Evolutionary conservation across 2,329 filamentous ascomycete genomes (phyloP).

Genomic region (Aspergillus phoenicis): DNA sequence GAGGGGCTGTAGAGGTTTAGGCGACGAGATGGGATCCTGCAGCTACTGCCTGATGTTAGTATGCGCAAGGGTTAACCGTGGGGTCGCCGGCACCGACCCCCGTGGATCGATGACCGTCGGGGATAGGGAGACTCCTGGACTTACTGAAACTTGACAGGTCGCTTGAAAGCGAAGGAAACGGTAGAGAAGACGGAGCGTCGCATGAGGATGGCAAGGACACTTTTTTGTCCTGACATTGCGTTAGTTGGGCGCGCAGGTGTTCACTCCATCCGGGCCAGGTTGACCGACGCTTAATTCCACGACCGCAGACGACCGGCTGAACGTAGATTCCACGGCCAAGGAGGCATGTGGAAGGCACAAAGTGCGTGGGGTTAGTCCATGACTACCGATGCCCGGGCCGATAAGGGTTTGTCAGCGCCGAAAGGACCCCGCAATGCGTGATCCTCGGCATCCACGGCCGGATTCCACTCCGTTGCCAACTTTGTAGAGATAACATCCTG

Average conservation of each 20-base stretch:
- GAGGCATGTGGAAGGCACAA: not conserved
- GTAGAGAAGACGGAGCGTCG: not conserved
- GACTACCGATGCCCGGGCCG: slow-evolving; percentile 25
- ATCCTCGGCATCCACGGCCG: not conserved
- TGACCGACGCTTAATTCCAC: slow-evolving; percentile 16
- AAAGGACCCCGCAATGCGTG: slow-evolving; percentile 19
- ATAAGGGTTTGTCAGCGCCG: slow-evolving; percentile 14
- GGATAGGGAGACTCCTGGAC: not conserved
- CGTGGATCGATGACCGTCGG: not conserved
- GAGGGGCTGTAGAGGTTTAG: not conserved
- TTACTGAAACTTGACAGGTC: not conserved
- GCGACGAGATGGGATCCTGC: not conserved
- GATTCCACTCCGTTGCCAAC: not conserved
- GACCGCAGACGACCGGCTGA: not conserved
- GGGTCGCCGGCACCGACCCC: not conserved
- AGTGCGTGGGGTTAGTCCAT: slow-evolving; percentile 17
- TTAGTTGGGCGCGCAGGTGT: not conserved
- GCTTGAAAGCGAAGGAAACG: not conserved
- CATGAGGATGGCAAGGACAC: not conserved
- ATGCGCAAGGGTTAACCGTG: not conserved
- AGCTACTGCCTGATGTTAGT: not conserved
- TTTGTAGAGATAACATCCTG: not conserved
- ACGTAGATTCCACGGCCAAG: not conserved
- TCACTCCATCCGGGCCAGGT: not conserved
- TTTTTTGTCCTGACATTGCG: not conserved